phyloP scores from a whole-genome alignment of 1,284 basidiomycete genomes.

The Leccinum subrobustum region DNA sequence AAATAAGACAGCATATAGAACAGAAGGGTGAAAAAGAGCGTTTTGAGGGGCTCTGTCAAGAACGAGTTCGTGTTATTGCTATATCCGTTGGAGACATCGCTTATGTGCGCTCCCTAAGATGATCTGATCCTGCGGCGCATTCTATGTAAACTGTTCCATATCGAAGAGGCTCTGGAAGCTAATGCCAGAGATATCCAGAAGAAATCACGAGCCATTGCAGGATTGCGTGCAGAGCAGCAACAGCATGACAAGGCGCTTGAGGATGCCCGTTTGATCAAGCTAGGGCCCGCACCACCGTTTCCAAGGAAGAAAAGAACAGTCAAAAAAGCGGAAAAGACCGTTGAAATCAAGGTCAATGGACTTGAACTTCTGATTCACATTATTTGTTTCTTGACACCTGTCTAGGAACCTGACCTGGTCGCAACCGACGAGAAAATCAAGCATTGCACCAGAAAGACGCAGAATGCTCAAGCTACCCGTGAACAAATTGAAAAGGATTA shows the following conservation, averaged over 20 bases:
- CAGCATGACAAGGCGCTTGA: conserved; percentile 72
- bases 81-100: background rate
- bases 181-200: conserved; percentile 70
- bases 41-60: conserved; percentile 77
- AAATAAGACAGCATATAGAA: conserved; percentile 97
- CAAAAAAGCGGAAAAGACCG: conserved; percentile 78
- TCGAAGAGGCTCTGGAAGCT: conserved; percentile 76
- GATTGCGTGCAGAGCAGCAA: conserved; percentile 67
- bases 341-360: conserved; percentile 76
- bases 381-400: background rate
- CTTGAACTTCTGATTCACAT: background rate
- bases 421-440: conserved; percentile 84
- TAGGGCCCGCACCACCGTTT: conserved; percentile 68
- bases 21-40: conserved; percentile 93
- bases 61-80: conserved; percentile 53
- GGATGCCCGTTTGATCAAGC: conserved; percentile 79
- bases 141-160: conserved; percentile 89
- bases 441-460: conserved; percentile 78
- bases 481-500: conserved; percentile 72
- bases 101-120: conserved; percentile 49
- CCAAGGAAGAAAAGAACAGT: conserved; percentile 73
- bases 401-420: conserved; percentile 78
- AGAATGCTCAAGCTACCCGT: conserved; percentile 63
- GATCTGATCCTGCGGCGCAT: conserved; percentile 79
- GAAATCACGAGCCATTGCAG: conserved; percentile 69